phyloP scores from a whole-genome alignment of 78 protist genomes.

The Chrysochromulina tobinii region DNA sequence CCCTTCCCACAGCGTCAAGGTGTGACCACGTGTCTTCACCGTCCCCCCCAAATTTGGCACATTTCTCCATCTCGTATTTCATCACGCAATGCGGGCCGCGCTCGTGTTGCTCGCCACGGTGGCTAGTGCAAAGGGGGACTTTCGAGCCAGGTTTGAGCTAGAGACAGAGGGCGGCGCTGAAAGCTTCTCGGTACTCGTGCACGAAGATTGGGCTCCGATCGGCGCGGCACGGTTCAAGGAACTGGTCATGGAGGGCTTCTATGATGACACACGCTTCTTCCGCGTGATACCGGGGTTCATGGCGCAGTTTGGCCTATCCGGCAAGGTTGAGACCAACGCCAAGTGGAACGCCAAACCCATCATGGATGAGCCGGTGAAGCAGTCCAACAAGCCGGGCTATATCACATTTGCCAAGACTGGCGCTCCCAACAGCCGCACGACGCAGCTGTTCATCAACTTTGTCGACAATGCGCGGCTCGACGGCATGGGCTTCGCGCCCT shows the following conservation, averaged over 20 bases:
- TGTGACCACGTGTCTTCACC: too few species aligned
- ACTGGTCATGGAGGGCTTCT: neutral
- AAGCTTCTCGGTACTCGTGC: neutral
- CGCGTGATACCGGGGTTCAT: neutral
- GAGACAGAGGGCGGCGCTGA: too few species aligned
- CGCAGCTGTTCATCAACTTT: neutral
- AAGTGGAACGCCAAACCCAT: neutral
- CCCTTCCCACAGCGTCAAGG: too few species aligned
- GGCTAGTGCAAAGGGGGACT: too few species aligned
- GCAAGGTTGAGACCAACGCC: neutral
- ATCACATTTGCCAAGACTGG: neutral
- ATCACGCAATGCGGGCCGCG: too few species aligned
- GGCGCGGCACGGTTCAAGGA: neutral
- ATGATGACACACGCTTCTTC: neutral
- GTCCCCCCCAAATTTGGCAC: too few species aligned
- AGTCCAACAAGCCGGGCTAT: neutral
- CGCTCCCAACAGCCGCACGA: neutral
- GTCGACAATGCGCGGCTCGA: conserved; percentile 47
- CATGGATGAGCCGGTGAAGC: neutral
- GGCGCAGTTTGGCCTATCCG: neutral
- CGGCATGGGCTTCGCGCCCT: conserved; percentile 53
- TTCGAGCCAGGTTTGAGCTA: too few species aligned
- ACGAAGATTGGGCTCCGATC: neutral
- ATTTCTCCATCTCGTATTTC: too few species aligned
- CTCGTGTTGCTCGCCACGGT: too few species aligned